phyloP scores from a whole-genome alignment of 2,329 filamentous ascomycete genomes.

The Botrytis deweyae region DNA sequence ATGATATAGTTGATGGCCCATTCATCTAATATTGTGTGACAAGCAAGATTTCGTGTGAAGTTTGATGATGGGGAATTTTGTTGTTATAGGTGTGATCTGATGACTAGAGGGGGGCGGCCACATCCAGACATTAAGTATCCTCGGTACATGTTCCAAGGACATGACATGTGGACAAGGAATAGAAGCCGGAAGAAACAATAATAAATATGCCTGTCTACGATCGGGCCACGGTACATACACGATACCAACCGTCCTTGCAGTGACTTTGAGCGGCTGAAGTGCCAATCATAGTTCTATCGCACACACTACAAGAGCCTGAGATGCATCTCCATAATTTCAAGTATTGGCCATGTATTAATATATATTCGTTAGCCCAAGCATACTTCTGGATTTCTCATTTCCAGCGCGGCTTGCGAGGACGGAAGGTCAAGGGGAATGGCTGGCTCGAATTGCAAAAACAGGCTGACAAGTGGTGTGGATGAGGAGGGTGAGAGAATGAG shows the following conservation, averaged over 20 bases:
- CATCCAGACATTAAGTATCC: conserved; percentile 31
- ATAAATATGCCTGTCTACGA: conserved; percentile 31
- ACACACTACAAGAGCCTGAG: neutral
- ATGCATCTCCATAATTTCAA: neutral
- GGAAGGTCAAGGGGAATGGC: conserved; percentile 11
- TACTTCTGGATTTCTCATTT: conserved; percentile 19
- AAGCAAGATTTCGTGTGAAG: conserved; percentile 11
- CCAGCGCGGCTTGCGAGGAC: conserved; percentile 22
- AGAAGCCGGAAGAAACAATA: conserved; percentile 25
- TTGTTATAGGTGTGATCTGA: conserved; percentile 33
- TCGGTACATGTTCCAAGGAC: conserved; percentile 36
- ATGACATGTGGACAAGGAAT: conserved; percentile 35
- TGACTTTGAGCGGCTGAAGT: conserved; percentile 45
- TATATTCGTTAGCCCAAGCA: conserved; percentile 3
- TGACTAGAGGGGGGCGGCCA: conserved; percentile 30
- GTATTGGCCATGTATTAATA: conserved; percentile 20
- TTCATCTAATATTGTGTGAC: conserved; percentile 17
- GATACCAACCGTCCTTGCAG: conserved; percentile 26
- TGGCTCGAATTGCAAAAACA: conserved; percentile 1
- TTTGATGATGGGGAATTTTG: conserved; percentile 16
- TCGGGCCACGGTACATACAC: conserved; percentile 46
- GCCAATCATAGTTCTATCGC: conserved; percentile 14
- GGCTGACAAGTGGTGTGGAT: conserved; percentile 15
- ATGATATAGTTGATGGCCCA: conserved; percentile 19
- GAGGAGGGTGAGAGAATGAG: conserved; percentile 6